Percentiles rank a stretch among this genome's conserved stretches.
Conservation (phyloP, 2,329 filamentous ascomycete genomes). For the Ampelomyces quisqualis region DNA sequence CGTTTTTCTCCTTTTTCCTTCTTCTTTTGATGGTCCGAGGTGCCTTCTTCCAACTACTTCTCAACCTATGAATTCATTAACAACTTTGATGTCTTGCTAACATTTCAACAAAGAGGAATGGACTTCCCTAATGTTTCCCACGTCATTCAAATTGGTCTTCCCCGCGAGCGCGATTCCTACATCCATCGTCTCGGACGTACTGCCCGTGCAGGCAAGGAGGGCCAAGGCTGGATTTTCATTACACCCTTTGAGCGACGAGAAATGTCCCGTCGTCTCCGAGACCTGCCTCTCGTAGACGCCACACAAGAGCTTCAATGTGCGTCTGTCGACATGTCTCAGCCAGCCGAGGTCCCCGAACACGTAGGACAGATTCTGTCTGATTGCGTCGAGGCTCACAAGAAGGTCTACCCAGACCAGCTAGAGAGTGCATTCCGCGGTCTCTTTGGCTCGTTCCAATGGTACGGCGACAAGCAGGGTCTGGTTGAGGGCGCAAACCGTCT, state of each 20-base stretch:
- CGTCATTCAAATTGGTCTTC: slow-evolving; percentile 54
- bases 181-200: slow-evolving; percentile 56
- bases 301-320: slow-evolving; percentile 57
- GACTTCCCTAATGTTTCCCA: slow-evolving; percentile 56
- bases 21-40: too few species aligned
- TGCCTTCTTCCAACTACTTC: too few species aligned
- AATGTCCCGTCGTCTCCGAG: slow-evolving; percentile 55
- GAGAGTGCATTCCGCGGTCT: slow-evolving; percentile 57
- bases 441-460: slow-evolving; percentile 55
- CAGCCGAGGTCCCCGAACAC: slow-evolving; percentile 44
- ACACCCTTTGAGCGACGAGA: slow-evolving; percentile 55
- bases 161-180: slow-evolving; percentile 50
- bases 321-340: slow-evolving; percentile 47
- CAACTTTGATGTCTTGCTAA: too few species aligned
- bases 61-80: too few species aligned
- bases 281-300: slow-evolving; percentile 59
- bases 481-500: slow-evolving; percentile 50
- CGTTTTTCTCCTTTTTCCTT: too few species aligned
- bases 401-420: slow-evolving; percentile 48
- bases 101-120: slow-evolving; percentile 55
- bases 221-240: slow-evolving; percentile 69
- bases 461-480: slow-evolving; percentile 44
- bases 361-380: slow-evolving; percentile 50
- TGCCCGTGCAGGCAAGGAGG: slow-evolving; percentile 68
- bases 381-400: slow-evolving; percentile 47